Evolutionary conservation across 768 basidiomycete genomes (phyloP), one percentile per base, ranked within the genome.

Genomic region (Brasilioporus rufonigricans): DNA sequence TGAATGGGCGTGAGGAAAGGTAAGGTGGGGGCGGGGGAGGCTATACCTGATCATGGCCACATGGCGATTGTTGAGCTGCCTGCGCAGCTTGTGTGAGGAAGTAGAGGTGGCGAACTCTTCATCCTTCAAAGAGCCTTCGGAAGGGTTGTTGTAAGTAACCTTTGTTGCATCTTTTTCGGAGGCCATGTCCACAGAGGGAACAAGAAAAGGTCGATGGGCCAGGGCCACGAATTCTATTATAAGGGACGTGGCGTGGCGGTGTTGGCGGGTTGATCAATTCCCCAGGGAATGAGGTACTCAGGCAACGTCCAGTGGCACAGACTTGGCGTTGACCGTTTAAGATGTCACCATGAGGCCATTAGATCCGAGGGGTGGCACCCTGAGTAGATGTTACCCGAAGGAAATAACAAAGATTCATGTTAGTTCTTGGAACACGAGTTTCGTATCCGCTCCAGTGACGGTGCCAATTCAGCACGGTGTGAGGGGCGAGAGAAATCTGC

Each of bases 11-110:
- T 63, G 8, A 59, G 53, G 55, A 41, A 31, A 27, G 41, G 27
- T 7, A 4, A 26, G 29, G 12, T 5, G 7, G 26, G 36, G 5
- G 32, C 8, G 27, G 23, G 35, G 6, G 14, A 12, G 9, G 58
- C 9, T 71, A 45, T 48, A 77, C 86, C 87, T 89, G 60, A 91
- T 90, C 88, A 91, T 89, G 47, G 89, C 86, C 55, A 91, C 78
- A 66, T 91, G 90, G 16, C 89, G 77, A 63, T 89, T 90, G 68
- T 87, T 87, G 59, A 87, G 73, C 68, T 87, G 85, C 45, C 85
- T 78, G 12, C 78, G 72, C 38, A 86, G 80, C 41, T 31, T 58
- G 0, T 44, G 52, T 5, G 47, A 49, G 3, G 14, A 44, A 21
- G 2, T 0, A 9, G 49, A 11, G 13, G 53, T 2, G 4, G 52